phyloP scores from a whole-genome alignment of 352 stramenopile species.

The Phytophthora pini region DNA sequence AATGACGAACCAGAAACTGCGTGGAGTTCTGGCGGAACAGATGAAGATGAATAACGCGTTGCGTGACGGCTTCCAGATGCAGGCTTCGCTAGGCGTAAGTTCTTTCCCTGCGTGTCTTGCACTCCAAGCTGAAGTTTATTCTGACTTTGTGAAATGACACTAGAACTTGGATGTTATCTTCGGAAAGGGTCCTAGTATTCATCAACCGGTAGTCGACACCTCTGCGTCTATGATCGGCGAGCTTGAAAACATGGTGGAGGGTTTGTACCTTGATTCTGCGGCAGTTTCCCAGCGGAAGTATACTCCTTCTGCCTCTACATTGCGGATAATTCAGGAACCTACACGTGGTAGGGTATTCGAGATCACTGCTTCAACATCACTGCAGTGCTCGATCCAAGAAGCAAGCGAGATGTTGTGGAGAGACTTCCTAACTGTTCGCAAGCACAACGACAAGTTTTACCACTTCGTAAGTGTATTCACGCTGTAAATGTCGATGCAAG shows the following conservation, averaged over 20 bases:
- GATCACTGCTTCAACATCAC: slow-evolving; percentile 6
- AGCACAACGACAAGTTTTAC: slow-evolving; percentile 33
- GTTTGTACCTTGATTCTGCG: slow-evolving; percentile 28
- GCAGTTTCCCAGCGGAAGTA: slow-evolving; percentile 11
- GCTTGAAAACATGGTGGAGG: slow-evolving; percentile 26
- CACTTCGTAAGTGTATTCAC: slow-evolving; percentile 27
- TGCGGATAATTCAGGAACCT: background rate
- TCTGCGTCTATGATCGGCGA: slow-evolving; percentile 15
- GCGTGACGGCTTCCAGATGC: slow-evolving; percentile 19
- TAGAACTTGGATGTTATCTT: slow-evolving; percentile 6
- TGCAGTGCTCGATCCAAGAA: slow-evolving; percentile 27
- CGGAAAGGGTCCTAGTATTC: background rate
- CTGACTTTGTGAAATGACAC: background rate
- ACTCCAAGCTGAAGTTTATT: background rate
- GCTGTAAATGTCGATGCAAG: background rate
- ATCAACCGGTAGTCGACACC: background rate
- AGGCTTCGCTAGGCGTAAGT: slow-evolving; percentile 22
- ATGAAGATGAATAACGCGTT: slow-evolving; percentile 17
- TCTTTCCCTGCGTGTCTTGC: too few species aligned
- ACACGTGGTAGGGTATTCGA: slow-evolving; percentile 16
- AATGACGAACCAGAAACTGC: slow-evolving; percentile 30
- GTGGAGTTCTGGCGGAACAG: slow-evolving; percentile 16
- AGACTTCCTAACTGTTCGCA: slow-evolving; percentile 15
- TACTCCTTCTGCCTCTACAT: background rate
- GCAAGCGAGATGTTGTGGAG: slow-evolving; percentile 25